Base-by-base conservation (phyloP, 441 rosid species). In the Pelargonium australe region DNA sequence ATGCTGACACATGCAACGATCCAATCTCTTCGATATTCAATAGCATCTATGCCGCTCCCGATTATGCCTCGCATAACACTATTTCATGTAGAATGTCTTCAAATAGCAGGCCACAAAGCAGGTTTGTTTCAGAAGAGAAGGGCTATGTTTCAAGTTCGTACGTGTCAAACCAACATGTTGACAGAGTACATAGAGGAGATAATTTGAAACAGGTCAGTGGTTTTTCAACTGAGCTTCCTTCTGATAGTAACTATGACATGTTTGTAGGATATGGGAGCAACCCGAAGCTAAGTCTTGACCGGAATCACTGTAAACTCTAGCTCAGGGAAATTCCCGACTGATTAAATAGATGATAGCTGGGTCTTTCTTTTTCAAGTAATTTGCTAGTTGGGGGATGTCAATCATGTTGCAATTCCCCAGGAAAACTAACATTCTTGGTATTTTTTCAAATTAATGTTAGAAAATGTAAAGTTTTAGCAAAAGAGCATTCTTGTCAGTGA, bases 1-100 rank as follows among this genome's bases (percentile, higher is more conserved):
- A 85, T 73, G 66, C 87, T 3, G 95, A 88, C 70, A 76, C 75
- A 25, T 78, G 89, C 81, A 80, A 80, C 31, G 96, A 86, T 75
- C 79, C 84, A 2, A 74, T 82, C 79, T 76, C 81, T 66, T 71
- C 92, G 17, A 80, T 85, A 76, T 87, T 86, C 84, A 80, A 75
- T 79, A 84, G 74, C 78, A 37, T 78, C 55, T 66, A 78, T 68
- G 73, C 79, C 62, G 69, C 78, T 6, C 55, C 55, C 5, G 82
- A 85, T 66, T 78, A 82, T 16, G 67, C 87, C 19, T 79, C 82
- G 28, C 66, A 44, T 70, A 84, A 86, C 71, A 74, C 86, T 0
- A 78, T 84, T 45, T 87, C 91, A 17, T 78, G 92, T 70, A 82
- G 89, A 78, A 81, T 81, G 76, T 80, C 81, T 70, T 84, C 87